phyloP scores from a whole-genome alignment of 1,139 yeast species.

The Geotrichum reessii region DNA sequence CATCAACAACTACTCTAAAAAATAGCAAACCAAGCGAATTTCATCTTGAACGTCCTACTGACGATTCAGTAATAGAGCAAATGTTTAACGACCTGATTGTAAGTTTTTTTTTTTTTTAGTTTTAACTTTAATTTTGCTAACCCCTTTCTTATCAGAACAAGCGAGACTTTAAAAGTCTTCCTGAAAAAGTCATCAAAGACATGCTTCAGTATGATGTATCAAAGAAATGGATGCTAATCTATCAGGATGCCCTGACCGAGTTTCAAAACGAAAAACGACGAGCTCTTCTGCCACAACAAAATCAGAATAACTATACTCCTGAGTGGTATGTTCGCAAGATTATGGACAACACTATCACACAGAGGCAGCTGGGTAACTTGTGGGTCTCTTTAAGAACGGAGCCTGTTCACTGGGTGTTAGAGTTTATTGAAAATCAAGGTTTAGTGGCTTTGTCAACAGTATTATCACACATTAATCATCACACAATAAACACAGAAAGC shows the following conservation, averaged over 20 bases:
- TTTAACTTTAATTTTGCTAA: not conserved
- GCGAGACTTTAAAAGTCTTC: constrained; percentile 75
- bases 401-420: constrained; percentile 84
- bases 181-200: constrained; percentile 70
- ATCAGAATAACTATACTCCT: constrained; percentile 49
- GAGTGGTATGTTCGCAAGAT: constrained; percentile 72
- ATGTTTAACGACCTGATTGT: constrained; percentile 37
- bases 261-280: constrained; percentile 52
- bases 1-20: not conserved
- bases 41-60: constrained; percentile 26
- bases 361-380: constrained; percentile 69
- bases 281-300: constrained; percentile 25
- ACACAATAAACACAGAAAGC: constrained; percentile 35
- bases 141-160: constrained; percentile 47
- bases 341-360: constrained; percentile 61
- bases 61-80: constrained; percentile 33
- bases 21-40: constrained; percentile 4
- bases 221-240: constrained; percentile 87
- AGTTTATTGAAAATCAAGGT: constrained; percentile 79
- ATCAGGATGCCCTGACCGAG: constrained; percentile 80
- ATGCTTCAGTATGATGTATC: constrained; percentile 69
- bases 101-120: constrained; percentile 13
- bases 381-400: constrained; percentile 92
- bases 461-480: constrained; percentile 42
- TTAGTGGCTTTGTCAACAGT: constrained; percentile 73